These are phyloP conservation scores for Thelonectria blattea DNA, from an alignment of 2,329 filamentous ascomycete species.

Conservation along the genomic window DNA sequence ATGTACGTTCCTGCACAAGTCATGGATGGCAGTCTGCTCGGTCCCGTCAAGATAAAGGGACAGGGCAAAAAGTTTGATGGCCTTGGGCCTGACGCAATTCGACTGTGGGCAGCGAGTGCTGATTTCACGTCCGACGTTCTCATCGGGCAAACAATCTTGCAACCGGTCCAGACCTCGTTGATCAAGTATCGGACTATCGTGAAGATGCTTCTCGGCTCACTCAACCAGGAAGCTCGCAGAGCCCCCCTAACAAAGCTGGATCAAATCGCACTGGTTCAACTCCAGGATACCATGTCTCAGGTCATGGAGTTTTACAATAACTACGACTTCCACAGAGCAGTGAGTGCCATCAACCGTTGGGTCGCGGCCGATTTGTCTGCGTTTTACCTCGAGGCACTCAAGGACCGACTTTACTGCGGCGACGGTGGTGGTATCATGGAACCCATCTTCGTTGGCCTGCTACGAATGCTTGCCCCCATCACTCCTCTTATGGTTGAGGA, in stretches of 20 bases:
- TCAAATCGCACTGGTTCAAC: constrained; percentile 77
- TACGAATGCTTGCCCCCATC: constrained; percentile 81
- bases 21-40: constrained; percentile 81
- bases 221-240: constrained; percentile 60
- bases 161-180: constrained; percentile 75
- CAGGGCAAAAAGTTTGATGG: constrained; percentile 61
- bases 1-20: constrained; percentile 81
- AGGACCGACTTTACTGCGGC: constrained; percentile 90
- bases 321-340: constrained; percentile 83
- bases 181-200: constrained; percentile 89
- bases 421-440: constrained; percentile 68
- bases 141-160: constrained; percentile 78
- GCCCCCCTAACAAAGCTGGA: constrained; percentile 66
- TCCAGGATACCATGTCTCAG: constrained; percentile 68
- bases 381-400: constrained; percentile 92
- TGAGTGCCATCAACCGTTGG: constrained; percentile 79
- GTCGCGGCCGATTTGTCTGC: constrained; percentile 83
- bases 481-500: constrained; percentile 87
- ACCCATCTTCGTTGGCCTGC: constrained; percentile 72
- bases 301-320: constrained; percentile 70
- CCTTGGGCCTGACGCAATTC: constrained; percentile 84
- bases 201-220: constrained; percentile 85
- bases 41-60: constrained; percentile 66
- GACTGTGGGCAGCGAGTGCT: constrained; percentile 89
- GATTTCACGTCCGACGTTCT: constrained; percentile 90